These are phyloP conservation scores for Flaveria trinervia DNA, from an alignment of 129 eudicot species.

Conservation along the genomic window DNA sequence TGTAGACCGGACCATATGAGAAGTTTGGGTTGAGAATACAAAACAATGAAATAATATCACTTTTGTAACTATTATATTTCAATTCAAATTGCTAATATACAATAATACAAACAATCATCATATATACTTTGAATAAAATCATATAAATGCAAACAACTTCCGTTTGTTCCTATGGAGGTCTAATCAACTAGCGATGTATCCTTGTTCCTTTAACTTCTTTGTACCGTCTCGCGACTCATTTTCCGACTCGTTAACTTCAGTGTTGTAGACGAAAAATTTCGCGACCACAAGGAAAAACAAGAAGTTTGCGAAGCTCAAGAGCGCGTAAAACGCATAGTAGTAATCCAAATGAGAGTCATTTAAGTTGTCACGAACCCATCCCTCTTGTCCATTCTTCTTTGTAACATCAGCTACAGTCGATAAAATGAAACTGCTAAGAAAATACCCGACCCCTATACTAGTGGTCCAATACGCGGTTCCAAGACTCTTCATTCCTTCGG, in stretches of 20 bases:
- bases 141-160: neutral
- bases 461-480: conserved; percentile 79
- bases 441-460: conserved; percentile 68
- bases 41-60: neutral
- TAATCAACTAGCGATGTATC: conserved; percentile 29
- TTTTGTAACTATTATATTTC: neutral
- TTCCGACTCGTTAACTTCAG: conserved; percentile 27
- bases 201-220: conserved; percentile 34
- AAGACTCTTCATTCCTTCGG: conserved; percentile 84
- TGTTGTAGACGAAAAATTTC: conserved; percentile 47
- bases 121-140: neutral
- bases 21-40: no score
- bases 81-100: neutral
- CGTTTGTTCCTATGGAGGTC: neutral
- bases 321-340: conserved; percentile 60
- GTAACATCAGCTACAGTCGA: conserved; percentile 66
- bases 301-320: conserved; percentile 56
- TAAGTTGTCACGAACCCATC: conserved; percentile 77
- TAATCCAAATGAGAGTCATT: conserved; percentile 83
- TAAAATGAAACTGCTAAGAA: conserved; percentile 64
- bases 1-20: no score
- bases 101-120: neutral
- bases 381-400: conserved; percentile 51
- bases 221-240: conserved; percentile 38
- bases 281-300: conserved; percentile 49